phyloP scores from a whole-genome alignment of 129 eudicot species.

The Arctium minus region DNA sequence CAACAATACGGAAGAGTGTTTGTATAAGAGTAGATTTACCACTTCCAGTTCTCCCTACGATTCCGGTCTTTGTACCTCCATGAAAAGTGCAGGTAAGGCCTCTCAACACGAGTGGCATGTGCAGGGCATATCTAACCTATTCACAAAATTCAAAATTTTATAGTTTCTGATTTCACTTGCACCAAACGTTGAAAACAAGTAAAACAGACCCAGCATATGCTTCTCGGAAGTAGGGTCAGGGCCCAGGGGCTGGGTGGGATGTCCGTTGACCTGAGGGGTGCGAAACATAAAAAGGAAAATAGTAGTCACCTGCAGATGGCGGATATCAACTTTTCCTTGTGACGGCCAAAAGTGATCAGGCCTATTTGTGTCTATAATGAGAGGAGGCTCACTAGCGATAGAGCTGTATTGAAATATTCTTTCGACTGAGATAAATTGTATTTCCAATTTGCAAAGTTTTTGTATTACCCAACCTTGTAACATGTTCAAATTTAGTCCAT shows the following conservation, averaged over 20 bases:
- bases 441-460: slow-evolving; percentile 67
- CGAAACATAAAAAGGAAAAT: too few relatives aligned
- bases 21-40: slow-evolving; percentile 95
- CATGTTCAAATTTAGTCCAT: slow-evolving; percentile 72
- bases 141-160: not conserved
- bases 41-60: slow-evolving; percentile 96
- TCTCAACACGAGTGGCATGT: slow-evolving; percentile 74
- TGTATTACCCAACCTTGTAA: slow-evolving; percentile 60
- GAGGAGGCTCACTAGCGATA: slow-evolving; percentile 80
- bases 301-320: slow-evolving; percentile 53
- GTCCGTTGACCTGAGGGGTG: too few relatives aligned
- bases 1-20: slow-evolving; percentile 86
- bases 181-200: not conserved
- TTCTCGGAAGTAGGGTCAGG: too few relatives aligned
- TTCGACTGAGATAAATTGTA: slow-evolving; percentile 76
- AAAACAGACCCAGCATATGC: not conserved
- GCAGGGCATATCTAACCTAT: slow-evolving; percentile 75
- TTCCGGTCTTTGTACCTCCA: slow-evolving; percentile 81
- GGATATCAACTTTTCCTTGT: slow-evolving; percentile 61
- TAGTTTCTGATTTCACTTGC: not conserved
- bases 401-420: slow-evolving; percentile 76
- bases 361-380: slow-evolving; percentile 53
- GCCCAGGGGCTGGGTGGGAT: too few relatives aligned
- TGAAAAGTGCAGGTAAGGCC: slow-evolving; percentile 75
- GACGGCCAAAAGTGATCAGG: slow-evolving; percentile 67